A percentile compares a stretch with the other conserved stretches of the same genome.
phyloP scores from a whole-genome alignment of 352 stramenopile genomes.

The Thraustochytrium striatum region DNA sequence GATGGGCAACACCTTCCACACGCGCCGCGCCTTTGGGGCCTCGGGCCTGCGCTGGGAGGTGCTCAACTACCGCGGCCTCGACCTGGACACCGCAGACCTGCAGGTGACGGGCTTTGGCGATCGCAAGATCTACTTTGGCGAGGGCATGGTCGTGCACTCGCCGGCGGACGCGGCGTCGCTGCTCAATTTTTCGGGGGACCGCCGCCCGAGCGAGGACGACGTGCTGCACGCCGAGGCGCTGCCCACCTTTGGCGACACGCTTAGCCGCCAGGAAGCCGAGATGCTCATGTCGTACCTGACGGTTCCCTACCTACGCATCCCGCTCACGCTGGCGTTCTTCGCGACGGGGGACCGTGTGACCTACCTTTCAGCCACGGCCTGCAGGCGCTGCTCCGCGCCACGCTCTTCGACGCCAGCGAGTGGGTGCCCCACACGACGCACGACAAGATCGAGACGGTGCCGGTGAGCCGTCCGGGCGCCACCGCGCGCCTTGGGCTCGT shows the following conservation, averaged over 20 bases:
- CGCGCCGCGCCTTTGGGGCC: slow-evolving; percentile 64
- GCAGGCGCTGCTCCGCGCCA: slow-evolving; percentile 71
- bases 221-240: slow-evolving; percentile 73
- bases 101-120: slow-evolving; percentile 77
- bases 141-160: slow-evolving; percentile 72
- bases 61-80: slow-evolving; percentile 72
- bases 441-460: slow-evolving; percentile 14
- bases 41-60: slow-evolving; percentile 74
- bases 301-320: slow-evolving; percentile 80
- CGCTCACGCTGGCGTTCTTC: slow-evolving; percentile 78
- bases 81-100: slow-evolving; percentile 80
- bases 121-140: slow-evolving; percentile 76
- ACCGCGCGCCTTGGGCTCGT: too few relatives aligned
- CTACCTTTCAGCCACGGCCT: slow-evolving; percentile 80
- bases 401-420: slow-evolving; percentile 72
- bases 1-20: slow-evolving; percentile 70
- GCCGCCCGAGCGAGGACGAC: slow-evolving; percentile 65
- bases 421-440: slow-evolving; percentile 25
- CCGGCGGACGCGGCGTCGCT: slow-evolving; percentile 59
- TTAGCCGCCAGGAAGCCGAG: slow-evolving; percentile 75
- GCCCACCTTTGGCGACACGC: slow-evolving; percentile 74
- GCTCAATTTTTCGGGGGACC: neutral
- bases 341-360: slow-evolving; percentile 75
- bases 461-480: too few relatives aligned
- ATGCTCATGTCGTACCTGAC: slow-evolving; percentile 83